phyloP scores from a whole-genome alignment of 345 rosid species.

The Orychophragmus violaceus region DNA sequence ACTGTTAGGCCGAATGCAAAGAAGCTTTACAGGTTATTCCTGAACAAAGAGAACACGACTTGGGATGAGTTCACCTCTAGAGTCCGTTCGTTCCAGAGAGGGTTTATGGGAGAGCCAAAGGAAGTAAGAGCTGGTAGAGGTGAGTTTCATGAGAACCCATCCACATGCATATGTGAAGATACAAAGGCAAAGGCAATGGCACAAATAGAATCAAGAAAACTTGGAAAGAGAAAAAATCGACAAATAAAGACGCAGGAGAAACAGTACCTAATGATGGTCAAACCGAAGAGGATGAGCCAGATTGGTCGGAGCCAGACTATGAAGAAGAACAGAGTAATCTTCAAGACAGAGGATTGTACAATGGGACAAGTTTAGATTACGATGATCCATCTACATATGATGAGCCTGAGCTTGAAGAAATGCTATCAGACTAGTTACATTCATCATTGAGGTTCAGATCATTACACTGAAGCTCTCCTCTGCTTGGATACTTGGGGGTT shows the following conservation, averaged over 20 bases:
- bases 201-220: conserved; percentile 40
- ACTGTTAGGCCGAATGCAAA: conserved; percentile 94
- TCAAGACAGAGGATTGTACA: conserved; percentile 35
- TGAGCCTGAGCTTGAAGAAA: no score
- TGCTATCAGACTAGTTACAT: no score
- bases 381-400: conserved; percentile 48
- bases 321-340: conserved; percentile 51
- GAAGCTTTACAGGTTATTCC: conserved; percentile 66
- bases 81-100: conserved; percentile 67
- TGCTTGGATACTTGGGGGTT: background rate
- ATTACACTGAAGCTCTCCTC: background rate
- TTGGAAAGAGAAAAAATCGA: conserved; percentile 37
- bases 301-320: conserved; percentile 53
- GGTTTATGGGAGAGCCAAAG: conserved; percentile 97
- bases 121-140: no score
- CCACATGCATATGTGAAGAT: no score
- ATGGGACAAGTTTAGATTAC: conserved; percentile 51
- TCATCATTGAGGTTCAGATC: no score
- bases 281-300: conserved; percentile 53
- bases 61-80: conserved; percentile 80
- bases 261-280: no score
- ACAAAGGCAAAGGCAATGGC: conserved; percentile 49
- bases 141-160: no score
- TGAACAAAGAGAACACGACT: conserved; percentile 51
- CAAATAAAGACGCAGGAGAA: conserved; percentile 32